Conservation (phyloP, 176 grass and related monocot genomes). For the Juncus inflexus region DNA sequence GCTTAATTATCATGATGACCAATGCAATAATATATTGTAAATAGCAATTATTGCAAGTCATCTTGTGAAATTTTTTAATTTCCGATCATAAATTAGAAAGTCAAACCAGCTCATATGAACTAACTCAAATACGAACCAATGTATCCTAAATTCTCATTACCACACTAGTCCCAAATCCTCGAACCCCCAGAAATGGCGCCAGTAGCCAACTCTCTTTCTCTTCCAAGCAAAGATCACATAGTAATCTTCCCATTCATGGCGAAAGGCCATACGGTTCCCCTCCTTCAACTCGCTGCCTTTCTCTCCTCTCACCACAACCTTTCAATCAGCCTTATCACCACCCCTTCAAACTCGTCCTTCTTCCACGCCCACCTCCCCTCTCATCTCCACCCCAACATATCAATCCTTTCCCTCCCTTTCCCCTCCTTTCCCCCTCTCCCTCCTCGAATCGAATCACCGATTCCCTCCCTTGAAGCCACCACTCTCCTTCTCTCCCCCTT, state of each 20-base stretch:
- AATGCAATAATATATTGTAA: no score
- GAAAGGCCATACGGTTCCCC: slow-evolving; percentile 61
- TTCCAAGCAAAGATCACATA: slow-evolving; percentile 33
- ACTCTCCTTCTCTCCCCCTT: slow-evolving; percentile 44
- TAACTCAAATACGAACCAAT: no score
- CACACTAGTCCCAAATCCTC: background rate
- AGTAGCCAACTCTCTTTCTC: background rate
- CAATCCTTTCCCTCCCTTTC: slow-evolving; percentile 41
- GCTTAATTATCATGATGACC: no score
- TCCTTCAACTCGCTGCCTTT: slow-evolving; percentile 48
- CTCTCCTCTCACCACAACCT: slow-evolving; percentile 46
- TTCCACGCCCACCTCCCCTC: slow-evolving; percentile 22
- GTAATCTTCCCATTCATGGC: slow-evolving; percentile 83
- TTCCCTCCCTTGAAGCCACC: slow-evolving; percentile 45
- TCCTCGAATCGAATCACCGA: slow-evolving; percentile 43
- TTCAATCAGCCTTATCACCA: slow-evolving; percentile 43
- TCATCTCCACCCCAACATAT: slow-evolving; percentile 8
- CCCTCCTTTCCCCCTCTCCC: slow-evolving; percentile 33
- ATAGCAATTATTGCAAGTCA: no score
- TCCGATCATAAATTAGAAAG: no score
- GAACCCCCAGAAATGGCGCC: background rate
- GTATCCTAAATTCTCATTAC: background rate
- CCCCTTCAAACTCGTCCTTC: slow-evolving; percentile 42
- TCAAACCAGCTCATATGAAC: no score
- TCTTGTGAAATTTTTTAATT: no score